Percentiles rank a stretch among this genome's conserved stretches.
phyloP scores from a whole-genome alignment of 768 basidiomycete genomes.

The Artomyces pyxidatus region DNA sequence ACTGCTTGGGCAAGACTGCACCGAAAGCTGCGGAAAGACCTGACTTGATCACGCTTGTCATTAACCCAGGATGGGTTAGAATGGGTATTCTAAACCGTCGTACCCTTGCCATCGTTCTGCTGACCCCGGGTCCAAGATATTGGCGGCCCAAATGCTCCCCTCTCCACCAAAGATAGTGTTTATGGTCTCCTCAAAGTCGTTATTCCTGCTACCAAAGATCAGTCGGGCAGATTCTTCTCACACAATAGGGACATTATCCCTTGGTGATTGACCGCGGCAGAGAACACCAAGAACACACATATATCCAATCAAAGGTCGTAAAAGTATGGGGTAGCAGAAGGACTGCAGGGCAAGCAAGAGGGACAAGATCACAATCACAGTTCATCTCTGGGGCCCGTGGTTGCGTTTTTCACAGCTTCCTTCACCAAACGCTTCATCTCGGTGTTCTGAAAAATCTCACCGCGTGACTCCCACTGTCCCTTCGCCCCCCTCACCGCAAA shows the following conservation, averaged over 20 bases:
- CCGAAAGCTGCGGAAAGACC: slow-evolving; percentile 28
- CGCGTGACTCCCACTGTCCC: slow-evolving; percentile 8
- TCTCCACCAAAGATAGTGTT: slow-evolving; percentile 27
- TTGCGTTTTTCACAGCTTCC: no score
- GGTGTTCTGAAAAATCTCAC: slow-evolving; percentile 7
- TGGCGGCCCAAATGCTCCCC: slow-evolving; percentile 24
- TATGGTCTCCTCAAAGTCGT: slow-evolving; percentile 22
- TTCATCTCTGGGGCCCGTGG: neutral
- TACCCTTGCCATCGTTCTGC: neutral
- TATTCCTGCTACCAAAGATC: slow-evolving; percentile 16
- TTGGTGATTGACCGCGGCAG: no score
- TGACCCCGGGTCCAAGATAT: slow-evolving; percentile 20
- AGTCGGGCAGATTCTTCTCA: slow-evolving; percentile 26
- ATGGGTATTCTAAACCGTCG: slow-evolving; percentile 20
- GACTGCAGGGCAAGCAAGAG: neutral
- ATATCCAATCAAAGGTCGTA: no score
- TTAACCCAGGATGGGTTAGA: slow-evolving; percentile 35
- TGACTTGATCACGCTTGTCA: slow-evolving; percentile 24
- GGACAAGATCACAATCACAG: neutral
- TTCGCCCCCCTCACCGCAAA: slow-evolving; percentile 10
- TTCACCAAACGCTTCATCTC: slow-evolving; percentile 9
- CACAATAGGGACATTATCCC: slow-evolving; percentile 24
- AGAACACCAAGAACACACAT: no score
- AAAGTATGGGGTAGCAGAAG: no score
- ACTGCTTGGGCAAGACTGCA: slow-evolving; percentile 31